Evolutionary conservation across 2,329 filamentous ascomycete genomes (phyloP), one percentile per base, ranked within the genome.

Genomic region (Beauveria australis): DNA sequence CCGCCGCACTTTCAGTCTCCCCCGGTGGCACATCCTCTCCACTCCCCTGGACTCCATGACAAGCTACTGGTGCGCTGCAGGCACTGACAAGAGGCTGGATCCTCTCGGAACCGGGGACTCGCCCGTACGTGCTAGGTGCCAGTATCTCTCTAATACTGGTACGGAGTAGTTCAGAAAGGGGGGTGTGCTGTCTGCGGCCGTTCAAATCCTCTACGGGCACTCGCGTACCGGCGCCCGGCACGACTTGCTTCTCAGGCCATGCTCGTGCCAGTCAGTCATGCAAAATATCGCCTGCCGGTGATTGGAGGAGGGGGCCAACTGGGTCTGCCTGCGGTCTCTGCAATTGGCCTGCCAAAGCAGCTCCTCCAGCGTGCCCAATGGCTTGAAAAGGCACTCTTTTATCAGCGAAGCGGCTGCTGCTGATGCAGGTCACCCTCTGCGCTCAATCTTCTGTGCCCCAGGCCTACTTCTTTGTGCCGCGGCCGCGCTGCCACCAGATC

Each of bases 1-100:
- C 48, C 40, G 41, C 57, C 44, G 57, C 57, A 46, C 57, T 28
- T 53, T 49, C 57, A 53, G 28, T 59, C 57, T 59, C 57, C 57
- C 57, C 57, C 49, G 57, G 56, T 59, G 56, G 57, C 57, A 59
- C 56, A 59, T 53, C 57, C 57, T 59, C 48, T 59, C 57, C 57
- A 59, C 57, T 41, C 49, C 37, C n/a, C 47, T 24, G 40, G 22
- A 19, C 19, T 53, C 48, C 37, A 40, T 53, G 49, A 59, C 49
- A 19, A 37, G 47, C 30, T 41, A 47, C 41, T 48, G 47, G 46
- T 59, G 47, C 55, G 46, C 48, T 28, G 40, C 48, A 30, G 48
- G 48, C 30, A 33, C 28, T 40, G 48, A 59, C 26, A 46, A 46
- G 56, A 46, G 48, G 47, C 40, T 59, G 56, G 56, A 59, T 59